Conservation (phyloP, 495 filamentous ascomycete species). For the Pyronema domesticum region DNA sequence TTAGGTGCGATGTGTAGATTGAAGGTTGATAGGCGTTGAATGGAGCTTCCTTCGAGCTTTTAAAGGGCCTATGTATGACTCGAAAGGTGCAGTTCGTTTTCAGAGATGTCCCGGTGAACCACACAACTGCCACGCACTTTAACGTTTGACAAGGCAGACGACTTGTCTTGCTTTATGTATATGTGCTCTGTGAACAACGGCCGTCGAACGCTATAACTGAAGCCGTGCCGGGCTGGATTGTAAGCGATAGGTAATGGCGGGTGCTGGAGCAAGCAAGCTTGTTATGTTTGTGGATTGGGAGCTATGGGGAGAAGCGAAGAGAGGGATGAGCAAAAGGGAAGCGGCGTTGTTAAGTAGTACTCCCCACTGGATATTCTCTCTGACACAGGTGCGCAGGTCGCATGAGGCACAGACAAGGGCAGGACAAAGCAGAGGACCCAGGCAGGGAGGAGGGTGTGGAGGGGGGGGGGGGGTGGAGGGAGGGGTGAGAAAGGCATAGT, state of each 20-base stretch:
- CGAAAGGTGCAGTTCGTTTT: background rate
- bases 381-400: constrained; percentile 4
- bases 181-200: background rate
- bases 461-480: constrained; percentile 8
- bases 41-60: background rate
- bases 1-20: constrained; percentile 6
- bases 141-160: background rate
- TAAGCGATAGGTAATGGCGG: background rate
- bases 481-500: background rate
- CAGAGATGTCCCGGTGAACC: background rate
- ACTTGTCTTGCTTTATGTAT: background rate
- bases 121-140: background rate
- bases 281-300: constrained; percentile 10
- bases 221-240: background rate
- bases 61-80: background rate
- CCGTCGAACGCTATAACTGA: background rate
- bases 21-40: background rate
- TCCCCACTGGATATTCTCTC: background rate
- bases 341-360: constrained; percentile 19
- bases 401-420: constrained; percentile 4
- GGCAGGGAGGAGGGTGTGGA: constrained; percentile 11
- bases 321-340: constrained; percentile 23
- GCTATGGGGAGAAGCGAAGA: constrained; percentile 9
- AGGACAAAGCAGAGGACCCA: constrained; percentile 9
- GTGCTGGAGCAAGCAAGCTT: background rate